Conservation (phyloP, 2,329 filamentous ascomycete genomes). For the Fusarium torreyae region DNA sequence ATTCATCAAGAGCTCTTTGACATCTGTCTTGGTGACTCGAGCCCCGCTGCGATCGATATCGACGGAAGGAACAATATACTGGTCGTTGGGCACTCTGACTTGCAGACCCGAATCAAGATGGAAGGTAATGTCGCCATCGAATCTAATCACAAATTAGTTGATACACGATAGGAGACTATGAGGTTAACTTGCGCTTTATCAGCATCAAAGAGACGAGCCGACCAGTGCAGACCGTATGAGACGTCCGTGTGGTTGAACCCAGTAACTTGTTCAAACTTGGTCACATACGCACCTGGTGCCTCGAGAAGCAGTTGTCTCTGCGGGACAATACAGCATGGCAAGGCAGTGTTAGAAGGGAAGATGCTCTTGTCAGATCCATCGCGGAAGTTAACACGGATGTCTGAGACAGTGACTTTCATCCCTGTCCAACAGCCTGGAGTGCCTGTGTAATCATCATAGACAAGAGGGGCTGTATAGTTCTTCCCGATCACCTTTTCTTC, state of each 20-base stretch:
- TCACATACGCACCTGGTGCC: conserved; percentile 37
- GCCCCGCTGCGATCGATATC: conserved; percentile 48
- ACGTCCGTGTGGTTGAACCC: conserved; percentile 16
- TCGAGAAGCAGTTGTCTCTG: conserved; percentile 53
- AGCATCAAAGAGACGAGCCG: conserved; percentile 37
- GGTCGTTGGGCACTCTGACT: conserved; percentile 51
- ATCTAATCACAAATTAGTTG: conserved; percentile 31
- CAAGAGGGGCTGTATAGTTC: conserved; percentile 49
- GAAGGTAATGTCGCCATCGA: conserved; percentile 52
- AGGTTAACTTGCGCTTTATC: conserved; percentile 29
- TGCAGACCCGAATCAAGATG: conserved; percentile 48
- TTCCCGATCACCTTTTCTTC: conserved; percentile 50
- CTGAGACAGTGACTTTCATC: conserved; percentile 42
- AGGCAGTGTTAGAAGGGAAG: conserved; percentile 43
- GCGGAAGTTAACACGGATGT: conserved; percentile 48
- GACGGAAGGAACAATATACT: conserved; percentile 50
- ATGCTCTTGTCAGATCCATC: conserved; percentile 50
- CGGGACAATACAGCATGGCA: conserved; percentile 51
- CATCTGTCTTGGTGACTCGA: conserved; percentile 37
- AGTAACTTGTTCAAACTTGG: conserved; percentile 42
- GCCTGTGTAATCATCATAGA: conserved; percentile 39
- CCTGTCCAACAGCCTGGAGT: conserved; percentile 39
- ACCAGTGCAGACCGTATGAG: conserved; percentile 38
- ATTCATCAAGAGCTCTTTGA: conserved; percentile 48
- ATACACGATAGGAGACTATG: neutral